Conservation (phyloP, 2,329 filamentous ascomycete genomes). For the Penicillium nordicum region DNA sequence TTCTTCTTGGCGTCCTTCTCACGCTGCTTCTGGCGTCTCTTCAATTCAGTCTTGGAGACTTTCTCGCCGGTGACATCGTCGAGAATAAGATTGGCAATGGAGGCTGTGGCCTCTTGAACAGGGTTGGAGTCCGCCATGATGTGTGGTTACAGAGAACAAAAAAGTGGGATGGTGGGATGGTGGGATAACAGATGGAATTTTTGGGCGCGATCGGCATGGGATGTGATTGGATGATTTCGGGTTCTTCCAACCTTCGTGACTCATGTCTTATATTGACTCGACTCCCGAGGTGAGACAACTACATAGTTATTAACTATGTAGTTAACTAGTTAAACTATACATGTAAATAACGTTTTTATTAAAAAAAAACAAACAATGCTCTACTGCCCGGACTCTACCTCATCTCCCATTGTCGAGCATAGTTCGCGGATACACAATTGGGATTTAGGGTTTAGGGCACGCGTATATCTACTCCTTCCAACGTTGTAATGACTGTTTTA, state of each 20-base stretch:
- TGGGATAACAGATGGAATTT: constrained; percentile 28
- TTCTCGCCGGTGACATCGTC: constrained; percentile 92
- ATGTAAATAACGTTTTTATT: neutral
- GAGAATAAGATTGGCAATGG: constrained; percentile 70
- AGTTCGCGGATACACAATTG: constrained; percentile 1
- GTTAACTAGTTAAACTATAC: neutral
- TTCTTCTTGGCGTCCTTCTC: constrained; percentile 85
- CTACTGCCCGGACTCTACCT: neutral
- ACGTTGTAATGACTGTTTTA: neutral
- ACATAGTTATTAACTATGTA: too few species aligned
- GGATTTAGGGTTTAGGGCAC: constrained; percentile 39
- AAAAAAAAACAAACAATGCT: neutral
- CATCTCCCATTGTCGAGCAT: neutral
- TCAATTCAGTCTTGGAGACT: constrained; percentile 80
- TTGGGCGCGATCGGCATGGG: constrained; percentile 30
- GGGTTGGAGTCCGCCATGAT: constrained; percentile 42
- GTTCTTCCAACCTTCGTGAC: neutral
- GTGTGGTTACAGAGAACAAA: constrained; percentile 14
- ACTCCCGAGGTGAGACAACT: neutral
- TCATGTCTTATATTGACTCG: neutral
- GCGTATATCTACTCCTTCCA: neutral
- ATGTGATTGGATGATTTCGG: constrained; percentile 25
- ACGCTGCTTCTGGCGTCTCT: constrained; percentile 92
- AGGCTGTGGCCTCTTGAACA: constrained; percentile 46
- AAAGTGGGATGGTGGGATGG: constrained; percentile 24